Conservation (phyloP, 495 filamentous ascomycete species). For the Neurospora hispaniola region DNA sequence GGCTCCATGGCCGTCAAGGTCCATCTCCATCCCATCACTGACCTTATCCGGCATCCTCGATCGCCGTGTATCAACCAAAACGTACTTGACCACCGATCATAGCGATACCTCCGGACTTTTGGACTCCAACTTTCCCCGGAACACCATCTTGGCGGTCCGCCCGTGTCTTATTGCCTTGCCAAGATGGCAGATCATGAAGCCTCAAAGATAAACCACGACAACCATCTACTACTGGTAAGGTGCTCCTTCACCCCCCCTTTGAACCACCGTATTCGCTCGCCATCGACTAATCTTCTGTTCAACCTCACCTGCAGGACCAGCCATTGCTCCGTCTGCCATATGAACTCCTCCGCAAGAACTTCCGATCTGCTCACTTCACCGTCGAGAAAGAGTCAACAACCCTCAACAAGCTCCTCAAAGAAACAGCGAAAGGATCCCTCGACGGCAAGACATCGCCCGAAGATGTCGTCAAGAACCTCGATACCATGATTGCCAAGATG, state of each 20-base stretch:
- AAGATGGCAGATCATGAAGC: slow-evolving; percentile 36
- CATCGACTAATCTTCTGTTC: background rate
- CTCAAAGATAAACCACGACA: slow-evolving; percentile 36
- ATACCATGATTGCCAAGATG: slow-evolving; percentile 75
- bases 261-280: background rate
- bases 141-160: background rate
- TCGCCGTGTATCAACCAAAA: background rate
- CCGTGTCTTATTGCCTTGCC: background rate
- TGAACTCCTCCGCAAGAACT: slow-evolving; percentile 85
- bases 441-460: slow-evolving; percentile 48
- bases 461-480: slow-evolving; percentile 64
- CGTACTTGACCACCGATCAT: background rate
- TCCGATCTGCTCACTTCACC: slow-evolving; percentile 73
- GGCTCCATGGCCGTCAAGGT: background rate
- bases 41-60: background rate
- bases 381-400: slow-evolving; percentile 69
- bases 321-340: slow-evolving; percentile 84
- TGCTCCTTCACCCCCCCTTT: background rate
- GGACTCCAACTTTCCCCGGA: background rate
- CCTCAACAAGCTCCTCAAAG: slow-evolving; percentile 58
- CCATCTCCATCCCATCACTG: background rate
- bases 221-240: slow-evolving; percentile 38
- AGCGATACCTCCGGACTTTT: background rate
- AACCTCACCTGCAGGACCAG: slow-evolving; percentile 59
- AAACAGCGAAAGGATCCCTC: slow-evolving; percentile 56